Conservation (phyloP, 371 early-diverging fungal genomes). For the Mucor irregularis region DNA sequence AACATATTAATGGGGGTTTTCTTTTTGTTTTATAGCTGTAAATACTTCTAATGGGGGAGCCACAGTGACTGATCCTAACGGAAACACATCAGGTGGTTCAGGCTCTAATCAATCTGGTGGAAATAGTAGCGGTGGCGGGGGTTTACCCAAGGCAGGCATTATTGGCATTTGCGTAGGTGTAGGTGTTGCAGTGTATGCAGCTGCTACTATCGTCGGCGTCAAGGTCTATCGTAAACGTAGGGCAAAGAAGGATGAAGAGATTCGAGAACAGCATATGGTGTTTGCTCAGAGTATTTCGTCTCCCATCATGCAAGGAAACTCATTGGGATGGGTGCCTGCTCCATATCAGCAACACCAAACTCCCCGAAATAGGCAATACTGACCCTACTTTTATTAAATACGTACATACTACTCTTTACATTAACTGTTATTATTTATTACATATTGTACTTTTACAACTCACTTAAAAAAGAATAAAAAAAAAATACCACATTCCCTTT, state of each 20-base stretch:
- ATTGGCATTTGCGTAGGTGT: constrained; percentile 45
- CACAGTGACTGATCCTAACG: constrained; percentile 4
- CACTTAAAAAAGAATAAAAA: no score
- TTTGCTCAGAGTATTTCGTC: constrained; percentile 33
- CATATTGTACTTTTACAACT: no score
- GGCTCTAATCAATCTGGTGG: not conserved
- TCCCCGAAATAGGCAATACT: not conserved
- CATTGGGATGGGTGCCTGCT: not conserved
- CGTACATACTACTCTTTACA: no score
- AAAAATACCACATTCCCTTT: no score
- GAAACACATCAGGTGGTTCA: not conserved
- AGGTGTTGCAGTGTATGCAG: constrained; percentile 43
- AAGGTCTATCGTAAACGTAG: constrained; percentile 36
- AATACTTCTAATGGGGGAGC: not conserved
- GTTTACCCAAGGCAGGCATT: constrained; percentile 33
- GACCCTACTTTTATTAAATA: not conserved
- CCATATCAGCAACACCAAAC: not conserved
- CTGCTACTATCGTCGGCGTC: constrained; percentile 35
- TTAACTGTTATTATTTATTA: no score
- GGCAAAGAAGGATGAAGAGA: constrained; percentile 22
- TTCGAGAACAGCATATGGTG: constrained; percentile 29
- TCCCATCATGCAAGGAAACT: constrained; percentile 19
- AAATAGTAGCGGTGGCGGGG: not conserved
- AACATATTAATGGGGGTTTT: no score
- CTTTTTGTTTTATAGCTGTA: not conserved